Evolutionary conservation across 1,284 basidiomycete species (phyloP).

Genomic region (Peniophora sp.): DNA sequence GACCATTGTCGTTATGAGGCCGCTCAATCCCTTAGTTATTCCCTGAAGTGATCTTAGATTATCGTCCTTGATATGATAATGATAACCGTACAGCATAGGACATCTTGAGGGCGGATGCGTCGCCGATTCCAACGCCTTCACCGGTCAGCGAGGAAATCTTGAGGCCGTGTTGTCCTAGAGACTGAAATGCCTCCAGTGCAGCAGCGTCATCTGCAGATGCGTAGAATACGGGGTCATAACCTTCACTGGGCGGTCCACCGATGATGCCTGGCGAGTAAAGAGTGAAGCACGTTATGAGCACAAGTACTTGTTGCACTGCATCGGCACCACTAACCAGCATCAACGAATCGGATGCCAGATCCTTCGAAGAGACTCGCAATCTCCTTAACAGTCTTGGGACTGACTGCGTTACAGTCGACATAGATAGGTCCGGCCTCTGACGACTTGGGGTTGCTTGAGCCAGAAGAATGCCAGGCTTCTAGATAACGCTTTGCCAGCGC

Average conservation of each 20-base stretch:
- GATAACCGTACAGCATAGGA: conserved; percentile 43
- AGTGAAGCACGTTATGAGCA: no score
- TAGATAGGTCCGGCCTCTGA: conserved; percentile 24
- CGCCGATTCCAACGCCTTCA: conserved; percentile 41
- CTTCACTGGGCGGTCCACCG: conserved; percentile 41
- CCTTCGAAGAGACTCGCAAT: conserved; percentile 38
- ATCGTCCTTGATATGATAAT: background rate
- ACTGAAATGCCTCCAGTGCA: conserved; percentile 34
- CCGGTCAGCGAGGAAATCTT: conserved; percentile 37
- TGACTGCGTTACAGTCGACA: conserved; percentile 57
- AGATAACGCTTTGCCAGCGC: conserved; percentile 38
- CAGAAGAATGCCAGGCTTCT: conserved; percentile 14
- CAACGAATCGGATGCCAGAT: conserved; percentile 37
- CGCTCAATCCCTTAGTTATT: conserved; percentile 47
- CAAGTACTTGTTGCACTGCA: no score
- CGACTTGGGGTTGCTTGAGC: conserved; percentile 8
- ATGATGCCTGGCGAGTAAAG: conserved; percentile 28
- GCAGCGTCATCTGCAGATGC: conserved; percentile 34
- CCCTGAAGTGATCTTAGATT: conserved; percentile 25
- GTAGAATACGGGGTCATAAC: conserved; percentile 48
- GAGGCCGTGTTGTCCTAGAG: conserved; percentile 34
- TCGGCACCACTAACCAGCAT: conserved; percentile 26
- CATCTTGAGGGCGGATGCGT: conserved; percentile 58
- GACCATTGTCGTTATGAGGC: conserved; percentile 49
- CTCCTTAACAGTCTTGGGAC: conserved; percentile 37